These are phyloP conservation scores for Diplotaxis tenuifolia DNA, from an alignment of 345 rosid genomes.

Conservation along the genomic window DNA sequence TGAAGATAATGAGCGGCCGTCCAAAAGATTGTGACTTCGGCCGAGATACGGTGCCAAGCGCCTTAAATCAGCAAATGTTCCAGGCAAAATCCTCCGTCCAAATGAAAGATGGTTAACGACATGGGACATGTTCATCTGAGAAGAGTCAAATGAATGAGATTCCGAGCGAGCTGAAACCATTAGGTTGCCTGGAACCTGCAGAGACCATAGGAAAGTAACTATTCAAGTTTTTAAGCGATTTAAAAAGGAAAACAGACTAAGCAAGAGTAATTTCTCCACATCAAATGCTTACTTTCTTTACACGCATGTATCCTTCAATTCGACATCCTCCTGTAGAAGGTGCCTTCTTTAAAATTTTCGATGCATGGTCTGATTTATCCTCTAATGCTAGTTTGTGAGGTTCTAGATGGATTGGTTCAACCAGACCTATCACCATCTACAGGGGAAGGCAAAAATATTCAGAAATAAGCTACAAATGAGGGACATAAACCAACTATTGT, in stretches of 20 bases:
- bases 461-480: constrained; percentile 6
- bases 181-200: constrained; percentile 96
- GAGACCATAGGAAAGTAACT: constrained; percentile 14
- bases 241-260: background rate
- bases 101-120: constrained; percentile 85
- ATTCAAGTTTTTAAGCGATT: background rate
- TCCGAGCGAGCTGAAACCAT: constrained; percentile 84
- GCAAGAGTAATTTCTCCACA: background rate
- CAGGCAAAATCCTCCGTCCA: constrained; percentile 65
- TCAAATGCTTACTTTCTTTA: constrained; percentile 66
- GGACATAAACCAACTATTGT: background rate
- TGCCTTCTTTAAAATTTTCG: constrained; percentile 56
- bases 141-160: constrained; percentile 88
- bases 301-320: constrained; percentile 94
- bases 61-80: constrained; percentile 58
- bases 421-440: constrained; percentile 73
- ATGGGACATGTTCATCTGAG: constrained; percentile 96
- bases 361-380: constrained; percentile 46
- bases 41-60: constrained; percentile 79
- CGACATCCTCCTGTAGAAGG: constrained; percentile 91
- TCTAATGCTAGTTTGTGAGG: constrained; percentile 55
- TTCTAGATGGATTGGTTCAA: constrained; percentile 63
- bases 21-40: constrained; percentile 72
- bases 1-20: constrained; percentile 92
- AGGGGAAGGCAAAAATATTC: constrained; percentile 16